Evolutionary conservation across 257 asterid species (phyloP), one percentile per base, ranked within the genome.

Genomic region (Leonotis leonurus): DNA sequence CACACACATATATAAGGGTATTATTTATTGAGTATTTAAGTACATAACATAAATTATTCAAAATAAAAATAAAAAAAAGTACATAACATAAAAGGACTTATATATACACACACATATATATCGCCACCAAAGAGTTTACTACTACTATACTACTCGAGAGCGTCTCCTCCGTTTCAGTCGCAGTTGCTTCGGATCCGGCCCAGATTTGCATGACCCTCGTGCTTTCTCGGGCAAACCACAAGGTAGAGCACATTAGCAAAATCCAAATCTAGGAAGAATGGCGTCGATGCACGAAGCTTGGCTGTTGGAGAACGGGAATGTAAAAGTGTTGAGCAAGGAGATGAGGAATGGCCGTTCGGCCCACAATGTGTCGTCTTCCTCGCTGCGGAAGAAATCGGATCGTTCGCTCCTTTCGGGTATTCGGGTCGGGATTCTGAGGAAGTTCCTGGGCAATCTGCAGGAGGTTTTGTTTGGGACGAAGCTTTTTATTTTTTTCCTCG

Each of bases 401-500:
- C 76, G 76, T 2, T 37, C 95, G 4, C 77, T 86, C 0, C 67
- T 88, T 10, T 73, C 83, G 0, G 82, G 76, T 54, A 79, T 82
- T 8, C 86, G 81, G 39, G 71, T 62, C 48, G 65, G 73, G 24
- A 33, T 27, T 22, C 8, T 78, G 30, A 70, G 95, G 24, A 17
- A 24, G 7, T 60, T 87, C 10, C 49, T 87, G 3, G 79, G 72
- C 5, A 85, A 81, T 79, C 53, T 93, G 43, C 95, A 85, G 64
- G 96, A 85, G 74, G 86, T 93, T 45, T 50, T 93, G 60, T 72
- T 89, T 17, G 97, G 97, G 20, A 89, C 97, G 2, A 92, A 89
- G 69, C 89, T 89, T 27, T 67, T 80, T 0, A 13, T 87, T n/a
- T 73, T 92, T 65, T 85, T 92, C 44, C 9, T 89, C 3, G 95